Conservation (phyloP, 1,284 basidiomycete species). For the Tilletia horrida region DNA sequence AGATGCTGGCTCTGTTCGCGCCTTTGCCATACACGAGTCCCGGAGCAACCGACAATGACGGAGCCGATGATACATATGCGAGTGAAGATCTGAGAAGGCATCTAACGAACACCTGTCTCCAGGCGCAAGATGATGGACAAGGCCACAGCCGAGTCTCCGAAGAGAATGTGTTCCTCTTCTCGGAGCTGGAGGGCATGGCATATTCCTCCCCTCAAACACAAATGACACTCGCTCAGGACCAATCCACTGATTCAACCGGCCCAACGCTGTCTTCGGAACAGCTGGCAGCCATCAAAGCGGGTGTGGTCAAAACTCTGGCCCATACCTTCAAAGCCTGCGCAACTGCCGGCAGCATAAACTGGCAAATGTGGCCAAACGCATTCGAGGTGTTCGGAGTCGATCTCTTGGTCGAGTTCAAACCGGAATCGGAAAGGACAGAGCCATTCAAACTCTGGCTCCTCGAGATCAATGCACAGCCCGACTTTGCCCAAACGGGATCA, state of each 20-base stretch:
- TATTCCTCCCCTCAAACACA: neutral
- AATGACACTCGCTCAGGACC: constrained; percentile 26
- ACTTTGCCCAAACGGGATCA: constrained; percentile 88
- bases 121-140: constrained; percentile 56
- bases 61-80: constrained; percentile 28
- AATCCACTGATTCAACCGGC: constrained; percentile 57
- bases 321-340: constrained; percentile 83
- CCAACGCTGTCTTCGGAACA: constrained; percentile 60
- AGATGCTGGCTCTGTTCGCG: constrained; percentile 79
- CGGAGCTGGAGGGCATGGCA: constrained; percentile 54
- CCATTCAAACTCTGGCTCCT: constrained; percentile 69
- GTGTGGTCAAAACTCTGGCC: constrained; percentile 60
- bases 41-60: constrained; percentile 30
- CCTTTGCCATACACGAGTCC: constrained; percentile 31
- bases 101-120: constrained; percentile 93
- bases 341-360: constrained; percentile 73
- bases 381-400: constrained; percentile 95
- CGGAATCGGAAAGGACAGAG: neutral
- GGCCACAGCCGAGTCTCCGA: constrained; percentile 27
- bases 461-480: constrained; percentile 88
- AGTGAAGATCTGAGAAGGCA: constrained; percentile 69
- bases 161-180: constrained; percentile 40
- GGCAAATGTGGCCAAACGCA: constrained; percentile 81
- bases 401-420: constrained; percentile 66
- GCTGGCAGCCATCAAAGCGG: constrained; percentile 27